phyloP scores from a whole-genome alignment of 2,329 filamentous ascomycete species.

The Xenosphaeropsis pyriputrescens region DNA sequence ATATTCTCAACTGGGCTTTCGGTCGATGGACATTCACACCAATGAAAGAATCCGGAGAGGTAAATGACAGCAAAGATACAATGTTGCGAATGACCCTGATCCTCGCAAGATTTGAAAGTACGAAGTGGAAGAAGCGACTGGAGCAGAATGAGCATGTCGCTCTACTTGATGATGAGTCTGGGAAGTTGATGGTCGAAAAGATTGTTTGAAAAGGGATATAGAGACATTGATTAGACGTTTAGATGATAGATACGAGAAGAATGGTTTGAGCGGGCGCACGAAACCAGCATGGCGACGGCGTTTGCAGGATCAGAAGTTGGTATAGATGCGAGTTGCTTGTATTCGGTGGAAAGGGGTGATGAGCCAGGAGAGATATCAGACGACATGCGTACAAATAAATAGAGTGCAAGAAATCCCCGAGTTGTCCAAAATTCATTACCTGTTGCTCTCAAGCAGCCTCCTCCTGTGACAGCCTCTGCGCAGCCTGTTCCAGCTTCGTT shows the following conservation, averaged over 20 bases:
- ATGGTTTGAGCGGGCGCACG: too few species aligned
- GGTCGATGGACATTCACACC: constrained; percentile 84
- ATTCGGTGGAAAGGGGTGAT: too few species aligned
- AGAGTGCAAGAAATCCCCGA: too few species aligned
- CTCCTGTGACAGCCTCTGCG: too few species aligned
- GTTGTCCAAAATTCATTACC: too few species aligned
- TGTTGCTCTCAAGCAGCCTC: too few species aligned
- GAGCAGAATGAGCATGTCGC: constrained; percentile 40
- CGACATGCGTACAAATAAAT: too few species aligned
- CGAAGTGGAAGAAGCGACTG: constrained; percentile 63
- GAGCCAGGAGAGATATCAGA: too few species aligned
- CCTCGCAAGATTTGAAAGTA: constrained; percentile 56
- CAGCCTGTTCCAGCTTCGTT: too few species aligned
- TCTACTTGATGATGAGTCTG: constrained; percentile 28
- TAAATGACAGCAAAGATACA: constrained; percentile 38
- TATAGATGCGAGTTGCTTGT: too few species aligned
- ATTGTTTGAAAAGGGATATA: constrained; percentile 5
- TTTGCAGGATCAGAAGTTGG: too few species aligned
- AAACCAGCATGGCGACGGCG: too few species aligned
- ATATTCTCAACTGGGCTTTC: constrained; percentile 97
- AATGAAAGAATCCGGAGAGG: constrained; percentile 25
- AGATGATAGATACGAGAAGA: neutral
- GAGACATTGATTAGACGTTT: neutral
- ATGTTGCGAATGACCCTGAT: constrained; percentile 62
- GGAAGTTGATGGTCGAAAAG: constrained; percentile 32